phyloP scores from a whole-genome alignment of 164 flowering plant species.

The Berberis thunbergii region DNA sequence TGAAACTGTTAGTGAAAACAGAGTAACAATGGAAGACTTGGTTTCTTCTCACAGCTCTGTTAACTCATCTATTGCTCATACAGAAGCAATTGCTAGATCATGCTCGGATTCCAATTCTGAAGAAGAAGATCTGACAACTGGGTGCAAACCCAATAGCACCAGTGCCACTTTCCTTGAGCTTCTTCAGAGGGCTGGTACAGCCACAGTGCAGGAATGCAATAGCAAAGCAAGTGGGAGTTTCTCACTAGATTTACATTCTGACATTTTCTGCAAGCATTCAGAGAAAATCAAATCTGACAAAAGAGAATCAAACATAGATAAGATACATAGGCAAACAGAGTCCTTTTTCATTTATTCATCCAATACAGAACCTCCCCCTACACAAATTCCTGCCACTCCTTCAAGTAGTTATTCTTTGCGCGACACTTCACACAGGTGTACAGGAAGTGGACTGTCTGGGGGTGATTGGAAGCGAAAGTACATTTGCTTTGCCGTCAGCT shows the following conservation, averaged over 20 bases:
- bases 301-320: too few relatives aligned
- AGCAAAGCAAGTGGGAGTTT: conserved; percentile 9
- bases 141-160: conserved; percentile 1
- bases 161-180: conserved; percentile 15
- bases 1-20: not conserved
- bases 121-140: conserved; percentile 31
- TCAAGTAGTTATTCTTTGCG: conserved; percentile 3
- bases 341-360: conserved; percentile 3
- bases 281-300: not conserved
- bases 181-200: conserved; percentile 17
- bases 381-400: conserved; percentile 12
- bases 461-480: conserved; percentile 19
- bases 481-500: conserved; percentile 22
- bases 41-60: conserved; percentile 15
- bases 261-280: conserved; percentile 9
- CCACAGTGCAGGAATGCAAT: conserved; percentile 21
- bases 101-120: conserved; percentile 41
- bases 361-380: conserved; percentile 6
- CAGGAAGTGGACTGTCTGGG: conserved; percentile 11
- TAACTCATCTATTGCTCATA: conserved; percentile 17
- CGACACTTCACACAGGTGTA: conserved; percentile 8
- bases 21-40: conserved; percentile 9
- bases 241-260: conserved; percentile 10
- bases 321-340: not conserved
- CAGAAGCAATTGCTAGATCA: conserved; percentile 26